Evolutionary conservation across 345 rosid genomes (phyloP), one percentile per base, ranked within the genome.

Genomic region (Acer negundo): DNA sequence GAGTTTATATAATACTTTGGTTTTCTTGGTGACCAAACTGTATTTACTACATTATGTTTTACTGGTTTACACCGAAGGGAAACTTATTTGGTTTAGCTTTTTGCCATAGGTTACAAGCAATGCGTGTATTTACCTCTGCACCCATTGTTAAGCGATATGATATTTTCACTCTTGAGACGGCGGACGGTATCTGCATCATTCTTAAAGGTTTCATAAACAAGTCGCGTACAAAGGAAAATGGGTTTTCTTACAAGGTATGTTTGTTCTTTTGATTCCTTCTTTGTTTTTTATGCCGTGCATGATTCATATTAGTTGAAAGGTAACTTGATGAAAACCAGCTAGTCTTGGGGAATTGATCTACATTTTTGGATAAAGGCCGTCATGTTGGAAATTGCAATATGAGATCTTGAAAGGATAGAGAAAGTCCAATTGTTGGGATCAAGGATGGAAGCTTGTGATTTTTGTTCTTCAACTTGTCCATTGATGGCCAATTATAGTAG

Each of bases 101-200:
- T 7, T 46, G 8, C 12, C 12, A 46, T 63, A 89, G 92, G 84
- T 74, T 77, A 26, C 73, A 78, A 88, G 88, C 88, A 1, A 53
- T 67, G 79, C 93, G 97, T 38, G 70, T 86, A 70, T 92, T 96
- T 80, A 86, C 72, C 55, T 92, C 99, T 8, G 94, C 97, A 2
- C 91, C 99, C 16, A 91, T 96, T 69, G 76, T 77, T 59, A 90
- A 85, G 81, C 81, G 86, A 38, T 70, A 77, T 24, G 94, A 92
- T 82, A 67, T 80, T 79, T 89, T 81, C 72, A 90, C 95, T 15
- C 89, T 94, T n/a, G 84, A 88, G 80, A 87, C 98, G 15, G 87
- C 90, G 35, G 95, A 96, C 78, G 94, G 90, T 5, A 65, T 91
- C 49, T 82, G 76, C 75, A 86, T 96, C 55, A 42, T 78, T 55